Evolutionary conservation across 495 filamentous ascomycete genomes (phyloP).

Genomic region (Lasiosphaeria hispida): DNA sequence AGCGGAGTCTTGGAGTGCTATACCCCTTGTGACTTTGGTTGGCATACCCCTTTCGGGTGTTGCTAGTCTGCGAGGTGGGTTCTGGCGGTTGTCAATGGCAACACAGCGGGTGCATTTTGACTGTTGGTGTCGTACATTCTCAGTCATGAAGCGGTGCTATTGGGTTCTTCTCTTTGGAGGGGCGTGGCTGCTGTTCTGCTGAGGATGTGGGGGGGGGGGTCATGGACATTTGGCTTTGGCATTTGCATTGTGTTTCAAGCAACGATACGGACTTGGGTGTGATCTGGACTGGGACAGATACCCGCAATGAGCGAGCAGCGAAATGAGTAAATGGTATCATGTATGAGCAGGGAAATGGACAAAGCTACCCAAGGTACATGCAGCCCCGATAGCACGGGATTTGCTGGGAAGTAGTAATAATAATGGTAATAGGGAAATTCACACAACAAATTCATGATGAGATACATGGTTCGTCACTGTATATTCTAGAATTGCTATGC

Average conservation of each 20-base stretch:
- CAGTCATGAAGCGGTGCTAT: background rate
- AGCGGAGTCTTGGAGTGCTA: background rate
- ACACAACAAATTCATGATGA: too few relatives aligned
- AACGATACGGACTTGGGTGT: background rate
- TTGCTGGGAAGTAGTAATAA: background rate
- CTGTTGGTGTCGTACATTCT: background rate
- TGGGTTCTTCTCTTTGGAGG: background rate
- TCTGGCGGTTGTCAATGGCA: background rate
- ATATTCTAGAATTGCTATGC: too few relatives aligned
- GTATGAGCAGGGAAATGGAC: too few relatives aligned
- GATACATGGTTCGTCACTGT: too few relatives aligned
- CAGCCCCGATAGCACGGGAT: too few relatives aligned
- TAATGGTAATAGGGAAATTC: background rate
- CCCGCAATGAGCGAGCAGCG: too few relatives aligned
- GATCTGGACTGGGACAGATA: background rate
- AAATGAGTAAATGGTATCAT: too few relatives aligned
- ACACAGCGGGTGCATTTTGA: background rate
- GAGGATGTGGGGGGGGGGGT: too few relatives aligned
- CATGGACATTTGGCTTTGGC: background rate
- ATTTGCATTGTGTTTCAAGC: conserved; percentile 2
- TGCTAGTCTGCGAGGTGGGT: background rate
- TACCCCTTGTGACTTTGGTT: background rate
- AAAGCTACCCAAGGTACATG: too few relatives aligned
- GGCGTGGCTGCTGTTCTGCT: too few relatives aligned
- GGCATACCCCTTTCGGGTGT: background rate